phyloP scores from a whole-genome alignment of 768 basidiomycete species.

The Rhizopogon sp. region DNA sequence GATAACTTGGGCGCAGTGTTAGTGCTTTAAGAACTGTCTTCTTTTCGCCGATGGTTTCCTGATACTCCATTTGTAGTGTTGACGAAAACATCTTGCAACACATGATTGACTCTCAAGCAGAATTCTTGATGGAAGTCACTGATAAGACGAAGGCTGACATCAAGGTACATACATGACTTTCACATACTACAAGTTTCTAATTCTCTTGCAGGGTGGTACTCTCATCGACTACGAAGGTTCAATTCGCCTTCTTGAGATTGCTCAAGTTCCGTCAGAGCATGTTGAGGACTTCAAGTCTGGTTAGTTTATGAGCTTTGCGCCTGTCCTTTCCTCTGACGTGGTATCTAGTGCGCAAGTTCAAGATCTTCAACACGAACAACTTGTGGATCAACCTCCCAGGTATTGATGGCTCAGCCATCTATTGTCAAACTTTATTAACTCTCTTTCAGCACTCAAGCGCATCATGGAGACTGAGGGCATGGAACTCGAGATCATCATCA shows the following conservation, averaged over 20 bases:
- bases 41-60: not conserved
- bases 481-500: constrained; percentile 79
- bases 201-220: constrained; percentile 43
- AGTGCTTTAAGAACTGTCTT: constrained; percentile 10
- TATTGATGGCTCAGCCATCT: constrained; percentile 5
- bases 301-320: constrained; percentile 1
- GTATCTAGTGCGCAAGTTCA: constrained; percentile 59
- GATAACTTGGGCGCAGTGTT: constrained; percentile 70
- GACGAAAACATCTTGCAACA: constrained; percentile 62
- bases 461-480: constrained; percentile 63
- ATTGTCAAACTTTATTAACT: constrained; percentile 1
- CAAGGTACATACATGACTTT: constrained; percentile 31
- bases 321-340: not conserved
- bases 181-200: not conserved
- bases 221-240: constrained; percentile 66
- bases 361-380: constrained; percentile 76
- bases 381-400: constrained; percentile 52
- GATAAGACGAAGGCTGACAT: constrained; percentile 83
- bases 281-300: constrained; percentile 69
- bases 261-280: constrained; percentile 69
- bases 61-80: constrained; percentile 35
- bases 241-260: constrained; percentile 69
- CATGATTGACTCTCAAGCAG: constrained; percentile 60
- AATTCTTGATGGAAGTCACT: constrained; percentile 74
- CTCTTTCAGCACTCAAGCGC: constrained; percentile 56